These are phyloP conservation scores for Kodamaea neixiangensis DNA, from an alignment of 805 yeast species.

Conservation along the genomic window DNA sequence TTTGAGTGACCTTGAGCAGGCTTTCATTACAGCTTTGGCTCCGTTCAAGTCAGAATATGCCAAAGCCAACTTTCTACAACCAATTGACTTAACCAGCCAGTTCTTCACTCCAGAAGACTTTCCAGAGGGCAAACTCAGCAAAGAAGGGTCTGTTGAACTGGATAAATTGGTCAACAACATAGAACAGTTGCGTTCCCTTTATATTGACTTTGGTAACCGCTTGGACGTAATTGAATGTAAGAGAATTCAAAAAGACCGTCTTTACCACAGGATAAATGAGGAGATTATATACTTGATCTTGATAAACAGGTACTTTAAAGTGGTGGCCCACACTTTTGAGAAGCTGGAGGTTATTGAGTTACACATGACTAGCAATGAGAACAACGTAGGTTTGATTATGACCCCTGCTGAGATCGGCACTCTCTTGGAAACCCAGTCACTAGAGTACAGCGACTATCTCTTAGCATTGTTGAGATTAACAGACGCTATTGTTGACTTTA, in stretches of 20 bases:
- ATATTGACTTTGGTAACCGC: constrained; percentile 1
- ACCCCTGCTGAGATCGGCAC: constrained; percentile 20
- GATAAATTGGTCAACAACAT: constrained; percentile 7
- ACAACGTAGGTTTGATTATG: constrained; percentile 19
- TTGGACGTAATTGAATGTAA: constrained; percentile 15
- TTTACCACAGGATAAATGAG: constrained; percentile 19
- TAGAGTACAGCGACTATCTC: constrained; percentile 25
- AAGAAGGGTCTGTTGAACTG: neutral
- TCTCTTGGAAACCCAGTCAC: constrained; percentile 12
- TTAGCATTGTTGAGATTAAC: constrained; percentile 23
- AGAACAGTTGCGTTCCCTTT: neutral
- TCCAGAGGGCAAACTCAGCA: neutral
- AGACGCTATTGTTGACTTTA: constrained; percentile 27
- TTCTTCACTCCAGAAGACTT: constrained; percentile 4
- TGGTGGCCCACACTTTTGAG: constrained; percentile 12
- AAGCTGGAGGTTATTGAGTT: neutral
- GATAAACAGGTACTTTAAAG: constrained; percentile 19
- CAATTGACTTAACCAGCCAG: constrained; percentile 11
- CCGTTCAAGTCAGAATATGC: constrained; percentile 15
- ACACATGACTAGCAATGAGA: neutral
- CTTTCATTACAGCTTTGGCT: constrained; percentile 14
- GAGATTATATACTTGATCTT: constrained; percentile 22
- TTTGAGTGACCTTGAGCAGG: constrained; percentile 16
- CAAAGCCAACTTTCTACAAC: constrained; percentile 13
- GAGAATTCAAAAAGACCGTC: constrained; percentile 19